Conservation (phyloP, 805 yeast species). For the Myxozyma mucilagina region DNA sequence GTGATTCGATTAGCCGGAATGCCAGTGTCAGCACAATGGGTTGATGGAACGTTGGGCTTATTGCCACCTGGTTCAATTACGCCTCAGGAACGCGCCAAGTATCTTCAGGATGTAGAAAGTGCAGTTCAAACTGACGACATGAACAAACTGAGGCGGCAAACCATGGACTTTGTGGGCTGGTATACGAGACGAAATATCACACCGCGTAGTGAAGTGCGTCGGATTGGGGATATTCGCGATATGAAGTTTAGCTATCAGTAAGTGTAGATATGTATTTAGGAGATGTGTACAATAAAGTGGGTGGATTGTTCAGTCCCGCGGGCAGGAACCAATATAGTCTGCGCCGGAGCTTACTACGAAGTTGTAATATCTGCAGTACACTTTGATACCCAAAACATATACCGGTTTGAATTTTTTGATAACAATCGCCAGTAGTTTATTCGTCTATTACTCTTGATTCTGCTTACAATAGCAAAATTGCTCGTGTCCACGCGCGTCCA, state of each 20-base stretch:
- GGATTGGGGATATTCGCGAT: constrained; percentile 20
- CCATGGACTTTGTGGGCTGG: constrained; percentile 81
- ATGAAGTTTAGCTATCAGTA: constrained; percentile 10
- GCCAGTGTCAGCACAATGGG: constrained; percentile 58
- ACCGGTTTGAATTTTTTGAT: too few relatives aligned
- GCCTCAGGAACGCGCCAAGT: constrained; percentile 64
- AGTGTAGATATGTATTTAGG: not conserved
- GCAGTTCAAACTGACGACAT: constrained; percentile 64
- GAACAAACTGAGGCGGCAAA: constrained; percentile 67
- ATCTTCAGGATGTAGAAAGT: constrained; percentile 55
- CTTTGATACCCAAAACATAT: too few relatives aligned
- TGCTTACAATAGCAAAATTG: not conserved
- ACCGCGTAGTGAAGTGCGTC: constrained; percentile 21
- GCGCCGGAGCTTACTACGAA: too few relatives aligned
- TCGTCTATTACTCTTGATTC: not conserved
- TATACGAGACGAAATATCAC: constrained; percentile 71
- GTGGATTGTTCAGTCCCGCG: too few relatives aligned
- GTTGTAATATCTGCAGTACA: too few relatives aligned
- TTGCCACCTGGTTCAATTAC: constrained; percentile 68
- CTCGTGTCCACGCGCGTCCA: too few relatives aligned
- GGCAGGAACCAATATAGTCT: too few relatives aligned
- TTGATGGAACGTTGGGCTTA: constrained; percentile 53
- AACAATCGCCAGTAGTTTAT: too few relatives aligned
- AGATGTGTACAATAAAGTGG: too few relatives aligned
- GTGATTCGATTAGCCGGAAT: constrained; percentile 50